Evolutionary conservation across 352 stramenopile species (phyloP), one percentile per base, ranked within the genome.

Genomic region (Thalassiosira hispida): DNA sequence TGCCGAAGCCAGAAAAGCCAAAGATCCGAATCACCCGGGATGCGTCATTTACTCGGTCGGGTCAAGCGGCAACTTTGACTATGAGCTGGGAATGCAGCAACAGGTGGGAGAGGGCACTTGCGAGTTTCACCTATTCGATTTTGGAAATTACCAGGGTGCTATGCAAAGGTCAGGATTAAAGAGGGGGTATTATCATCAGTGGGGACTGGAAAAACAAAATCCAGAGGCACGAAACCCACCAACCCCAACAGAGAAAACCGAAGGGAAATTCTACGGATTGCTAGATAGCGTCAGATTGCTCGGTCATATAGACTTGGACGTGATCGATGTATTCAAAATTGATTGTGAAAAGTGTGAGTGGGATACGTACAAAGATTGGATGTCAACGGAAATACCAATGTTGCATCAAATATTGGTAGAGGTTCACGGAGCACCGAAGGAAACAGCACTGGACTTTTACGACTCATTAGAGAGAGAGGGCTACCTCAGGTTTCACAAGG

Each of bases 261-360:
- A 16, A 5, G 14, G 70, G n/a, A 63, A 53, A 35, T 87, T 74
- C 35, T 77, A 84, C 46, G 71, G 67, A 20, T 55, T 91, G 42
- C 14, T 53, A 49, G 78, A 89, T 59, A 89, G 69, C 11, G 69
- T 89, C 1, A 47, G 78, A 23, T 12, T 72, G 29, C 52, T 90
- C 4, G 86, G 86, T 22, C 86, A 92, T 62, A 52, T 76, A 22
- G 53, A 80, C 12, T 62, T 71, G 42, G 79, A 65, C 47, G 68
- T 38, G 44, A 88, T 92, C 53, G 83, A 92, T 67, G 57, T 92
- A 20, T 89, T 92, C 53, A 90, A 90, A 68, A 90, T 90, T 79
- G 85, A 90, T 76, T 90, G 86, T 63, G 86, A 92, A 69, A 72
- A 73, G 20, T 92, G 86, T 73, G 84, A 92, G 73, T 89, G 78